Conservation (phyloP, 257 asterid genomes). For the Solanum raphanifolium region DNA sequence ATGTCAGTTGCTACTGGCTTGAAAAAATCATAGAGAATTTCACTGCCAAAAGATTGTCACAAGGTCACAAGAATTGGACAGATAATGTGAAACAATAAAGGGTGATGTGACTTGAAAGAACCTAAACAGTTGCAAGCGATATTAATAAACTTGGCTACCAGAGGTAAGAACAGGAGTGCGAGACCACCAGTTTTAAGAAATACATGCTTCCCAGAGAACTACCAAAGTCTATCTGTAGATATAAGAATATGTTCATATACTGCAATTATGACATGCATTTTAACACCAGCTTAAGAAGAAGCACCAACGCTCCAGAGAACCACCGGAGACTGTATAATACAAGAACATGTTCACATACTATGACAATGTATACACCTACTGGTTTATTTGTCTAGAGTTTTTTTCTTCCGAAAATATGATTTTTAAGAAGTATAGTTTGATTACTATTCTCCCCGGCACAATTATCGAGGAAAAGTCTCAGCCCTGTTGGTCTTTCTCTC, state of each 20-base stretch:
- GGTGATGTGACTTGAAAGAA: not conserved
- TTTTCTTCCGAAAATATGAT: not conserved
- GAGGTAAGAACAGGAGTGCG: not conserved
- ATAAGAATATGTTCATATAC: not conserved
- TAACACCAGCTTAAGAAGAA: not conserved
- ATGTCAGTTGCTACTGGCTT: constrained; percentile 74
- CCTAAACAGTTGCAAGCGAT: not conserved
- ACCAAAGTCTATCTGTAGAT: not conserved
- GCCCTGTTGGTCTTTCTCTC: not conserved
- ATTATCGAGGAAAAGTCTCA: not conserved
- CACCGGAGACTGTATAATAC: not conserved
- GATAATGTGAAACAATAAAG: not conserved
- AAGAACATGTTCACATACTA: not conserved
- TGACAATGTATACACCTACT: not conserved
- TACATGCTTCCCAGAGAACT: not conserved
- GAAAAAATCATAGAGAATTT: constrained; percentile 69
- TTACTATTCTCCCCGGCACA: not conserved
- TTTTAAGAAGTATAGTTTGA: not conserved
- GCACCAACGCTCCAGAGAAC: not conserved
- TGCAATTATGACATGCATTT: not conserved
- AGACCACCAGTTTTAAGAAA: not conserved
- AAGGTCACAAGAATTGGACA: not conserved
- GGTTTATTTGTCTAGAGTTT: not conserved
- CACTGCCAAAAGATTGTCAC: constrained; percentile 41
- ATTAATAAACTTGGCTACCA: not conserved